These are phyloP conservation scores for Drechmeria coniospora DNA, from an alignment of 2,329 filamentous ascomycete genomes.

Conservation along the genomic window DNA sequence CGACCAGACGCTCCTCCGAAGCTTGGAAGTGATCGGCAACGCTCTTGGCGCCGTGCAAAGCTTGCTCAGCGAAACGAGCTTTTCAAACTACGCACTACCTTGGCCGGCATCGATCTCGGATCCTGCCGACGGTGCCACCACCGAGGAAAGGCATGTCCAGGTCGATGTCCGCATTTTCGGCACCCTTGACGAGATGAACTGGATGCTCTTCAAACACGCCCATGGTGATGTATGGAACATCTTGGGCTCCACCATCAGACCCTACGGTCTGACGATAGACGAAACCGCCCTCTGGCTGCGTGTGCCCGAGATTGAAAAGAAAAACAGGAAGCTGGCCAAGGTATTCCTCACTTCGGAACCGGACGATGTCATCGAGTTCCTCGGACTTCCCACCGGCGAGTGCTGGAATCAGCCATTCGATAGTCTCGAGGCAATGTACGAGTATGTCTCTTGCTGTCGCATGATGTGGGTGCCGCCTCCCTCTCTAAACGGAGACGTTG, in stretches of 20 bases:
- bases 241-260: conserved; percentile 47
- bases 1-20: conserved; percentile 3
- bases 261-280: conserved; percentile 50
- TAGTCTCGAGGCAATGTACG: conserved; percentile 39
- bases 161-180: conserved; percentile 49
- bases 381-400: conserved; percentile 35
- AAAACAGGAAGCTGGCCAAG: conserved; percentile 39
- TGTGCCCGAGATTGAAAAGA: conserved; percentile 49
- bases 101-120: conserved; percentile 24
- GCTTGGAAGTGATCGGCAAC: conserved; percentile 16
- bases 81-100: conserved; percentile 37
- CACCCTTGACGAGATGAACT: conserved; percentile 30
- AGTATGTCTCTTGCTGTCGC: conserved; percentile 41
- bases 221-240: conserved; percentile 60
- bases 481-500: background rate
- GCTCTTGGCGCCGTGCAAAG: conserved; percentile 28
- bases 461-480: conserved; percentile 35
- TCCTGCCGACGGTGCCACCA: background rate
- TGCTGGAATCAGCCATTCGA: conserved; percentile 41
- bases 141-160: conserved; percentile 35
- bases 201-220: conserved; percentile 51
- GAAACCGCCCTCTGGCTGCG: conserved; percentile 49
- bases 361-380: conserved; percentile 39
- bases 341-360: conserved; percentile 47
- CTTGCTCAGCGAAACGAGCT: conserved; percentile 13